Base-by-base conservation (phyloP, 2,329 filamentous ascomycete species). In the Penicillium aurantiogriseum region DNA sequence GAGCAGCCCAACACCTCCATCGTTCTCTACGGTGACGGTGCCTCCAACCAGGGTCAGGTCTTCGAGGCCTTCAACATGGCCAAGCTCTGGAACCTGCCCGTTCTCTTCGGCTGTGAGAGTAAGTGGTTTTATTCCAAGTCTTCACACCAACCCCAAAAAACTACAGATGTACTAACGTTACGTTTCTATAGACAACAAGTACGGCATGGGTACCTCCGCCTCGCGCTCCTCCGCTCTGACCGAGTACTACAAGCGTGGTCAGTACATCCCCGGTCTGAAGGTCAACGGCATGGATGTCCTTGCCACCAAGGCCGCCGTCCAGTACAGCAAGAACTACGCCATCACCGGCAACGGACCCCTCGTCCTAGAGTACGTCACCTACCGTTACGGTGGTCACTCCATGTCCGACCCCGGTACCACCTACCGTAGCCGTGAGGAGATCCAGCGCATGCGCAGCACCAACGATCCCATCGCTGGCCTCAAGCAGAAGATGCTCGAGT, bases 1-100 rank as follows among this genome's bases (percentile, higher is more conserved):
- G 87, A 84, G 73, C 88, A 89, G 82, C 89, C 92, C 81, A 93
- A 91, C 75, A 89, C 91, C 63, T 89, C 89, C 63, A 84, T 99
- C 68, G 86, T 93, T 65, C 85, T 99, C 58, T 99, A 99, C 80
- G 94, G 94, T 83, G 94, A 99, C 72, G 94, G 94, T 84, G 94
- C 94, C 66, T 91, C 89, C 84, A 99, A 99, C 85, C 94, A 99
- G 84, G 94, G 94, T 65, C 94, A 99, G 81, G 94, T 99, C 70
- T 99, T 99, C 73, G 94, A 99, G 85, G 92, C 94, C 62, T 99
- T 95, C 87, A 99, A 99, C 88, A 99, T 99, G 94, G 94, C 94
- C 63, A 97, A 97, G 86, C 88, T 99, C 67, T 99, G 94, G 94
- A 92, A 94, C 70, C 83, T 99, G 47, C 94, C 94, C 54, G 86